Base-by-base conservation (phyloP, 129 eudicot species). In the Kitagawia praeruptora region DNA sequence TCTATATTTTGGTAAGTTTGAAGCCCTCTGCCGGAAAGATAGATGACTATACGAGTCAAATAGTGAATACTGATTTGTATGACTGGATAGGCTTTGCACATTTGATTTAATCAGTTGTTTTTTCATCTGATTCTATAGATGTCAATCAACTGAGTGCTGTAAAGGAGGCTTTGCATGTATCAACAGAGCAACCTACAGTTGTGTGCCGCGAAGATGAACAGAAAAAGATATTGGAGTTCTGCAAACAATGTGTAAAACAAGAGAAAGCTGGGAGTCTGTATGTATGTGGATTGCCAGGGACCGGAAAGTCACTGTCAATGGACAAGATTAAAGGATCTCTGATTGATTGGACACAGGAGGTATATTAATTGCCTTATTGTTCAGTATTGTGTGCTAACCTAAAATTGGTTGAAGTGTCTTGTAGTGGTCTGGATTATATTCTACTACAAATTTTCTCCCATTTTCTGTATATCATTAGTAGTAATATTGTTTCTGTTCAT, bases 261-360 rank as follows among this genome's bases (percentile, higher is more conserved):
- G 90, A 85, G 85, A 93, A 89, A 70, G 85, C 93, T 47, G 98
- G 97, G 83, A 93, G 97, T 82, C 84, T 93, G 82, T 93, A 91
- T 81, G 77, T 87, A 10, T 93, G 98, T 86, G 98, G 98, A 3
- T 87, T 93, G 54, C 97, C 98, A 0, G 98, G 98, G 80, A 93
- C 97, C 27, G 98, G 97, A 23, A 93, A 93, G 83, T 88, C 98
- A n/a, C 84, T 93, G 75, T 87, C 91, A 28, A 88, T 92, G 93
- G 99, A 92, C 40, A 96, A 89, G 75, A 90, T 92, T 46, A 92
- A 85, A 79, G 86, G 81, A 46, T 80, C 80, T 42, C 80, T 96
- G 39, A 75, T 85, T 76, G 58, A 80, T 80, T 96, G 98, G 98
- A 84, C 95, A 63, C 88, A 89, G 79, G 90, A 96, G 98, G 99